Conservation (phyloP, 208 protist species). For the Leishmania gerbilli region DNA sequence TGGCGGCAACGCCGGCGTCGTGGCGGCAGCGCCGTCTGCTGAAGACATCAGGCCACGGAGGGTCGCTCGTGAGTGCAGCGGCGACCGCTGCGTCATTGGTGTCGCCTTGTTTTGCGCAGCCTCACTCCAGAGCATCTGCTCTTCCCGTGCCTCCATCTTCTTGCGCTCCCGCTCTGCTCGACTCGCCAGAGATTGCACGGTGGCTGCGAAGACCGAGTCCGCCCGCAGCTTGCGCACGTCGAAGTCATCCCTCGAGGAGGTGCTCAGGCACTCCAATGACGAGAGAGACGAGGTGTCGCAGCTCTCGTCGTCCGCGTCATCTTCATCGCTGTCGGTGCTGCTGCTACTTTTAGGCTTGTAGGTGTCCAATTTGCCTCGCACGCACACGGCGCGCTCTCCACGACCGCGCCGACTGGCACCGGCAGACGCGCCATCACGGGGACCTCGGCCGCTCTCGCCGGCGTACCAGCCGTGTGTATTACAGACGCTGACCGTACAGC, state of each 20-base stretch:
- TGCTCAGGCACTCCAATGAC: constrained; percentile 30
- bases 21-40: neutral
- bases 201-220: constrained; percentile 24
- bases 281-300: constrained; percentile 19
- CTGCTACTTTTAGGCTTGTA: neutral
- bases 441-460: neutral
- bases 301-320: constrained; percentile 3
- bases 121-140: constrained; percentile 25
- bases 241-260: constrained; percentile 10
- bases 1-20: neutral
- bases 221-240: constrained; percentile 11
- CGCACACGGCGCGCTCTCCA: neutral
- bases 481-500: neutral
- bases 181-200: constrained; percentile 37
- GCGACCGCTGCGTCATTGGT: neutral
- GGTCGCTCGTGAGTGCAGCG: neutral
- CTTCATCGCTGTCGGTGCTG: constrained; percentile 14
- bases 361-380: neutral
- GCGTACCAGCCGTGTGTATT: neutral
- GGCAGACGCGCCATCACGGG: neutral
- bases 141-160: constrained; percentile 32
- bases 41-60: neutral
- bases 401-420: neutral
- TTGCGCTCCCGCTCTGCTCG: constrained; percentile 31
- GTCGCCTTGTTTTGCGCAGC: constrained; percentile 11